Conservation (phyloP, 306 rosid genomes). For the Lathyrus sativus region DNA sequence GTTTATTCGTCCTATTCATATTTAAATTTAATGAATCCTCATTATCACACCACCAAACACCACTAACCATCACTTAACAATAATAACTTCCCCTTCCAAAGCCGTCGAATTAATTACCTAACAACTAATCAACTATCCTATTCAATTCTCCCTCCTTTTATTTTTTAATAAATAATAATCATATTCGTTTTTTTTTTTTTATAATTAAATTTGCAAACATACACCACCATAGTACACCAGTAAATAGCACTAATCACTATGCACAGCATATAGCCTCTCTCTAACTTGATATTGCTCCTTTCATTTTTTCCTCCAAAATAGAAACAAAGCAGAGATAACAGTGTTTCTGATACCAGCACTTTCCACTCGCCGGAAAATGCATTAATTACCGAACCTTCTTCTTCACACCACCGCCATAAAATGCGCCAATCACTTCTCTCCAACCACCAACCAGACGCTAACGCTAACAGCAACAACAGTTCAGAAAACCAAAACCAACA, state of each 20-base stretch:
- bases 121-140: no score
- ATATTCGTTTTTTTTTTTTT: neutral
- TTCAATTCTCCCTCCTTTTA: neutral
- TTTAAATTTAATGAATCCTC: neutral
- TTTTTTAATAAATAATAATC: neutral
- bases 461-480: slow-evolving; percentile 41
- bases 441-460: slow-evolving; percentile 42
- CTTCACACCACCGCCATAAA: slow-evolving; percentile 44
- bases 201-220: neutral
- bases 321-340: neutral
- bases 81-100: slow-evolving; percentile 50
- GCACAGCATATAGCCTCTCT: neutral
- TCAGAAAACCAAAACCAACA: slow-evolving; percentile 38
- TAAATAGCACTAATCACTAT: neutral
- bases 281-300: slow-evolving; percentile 43
- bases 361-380: slow-evolving; percentile 39
- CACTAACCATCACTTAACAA: slow-evolving; percentile 8
- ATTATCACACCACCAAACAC: neutral
- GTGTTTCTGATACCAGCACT: neutral
- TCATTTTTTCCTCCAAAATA: slow-evolving; percentile 41
- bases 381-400: slow-evolving; percentile 21
- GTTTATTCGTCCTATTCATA: neutral
- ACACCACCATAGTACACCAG: neutral
- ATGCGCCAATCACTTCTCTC: slow-evolving; percentile 66
- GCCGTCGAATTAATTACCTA: slow-evolving; percentile 49